Evolutionary conservation across 306 rosid genomes (phyloP).

Genomic region (Begonia loranthoides): DNA sequence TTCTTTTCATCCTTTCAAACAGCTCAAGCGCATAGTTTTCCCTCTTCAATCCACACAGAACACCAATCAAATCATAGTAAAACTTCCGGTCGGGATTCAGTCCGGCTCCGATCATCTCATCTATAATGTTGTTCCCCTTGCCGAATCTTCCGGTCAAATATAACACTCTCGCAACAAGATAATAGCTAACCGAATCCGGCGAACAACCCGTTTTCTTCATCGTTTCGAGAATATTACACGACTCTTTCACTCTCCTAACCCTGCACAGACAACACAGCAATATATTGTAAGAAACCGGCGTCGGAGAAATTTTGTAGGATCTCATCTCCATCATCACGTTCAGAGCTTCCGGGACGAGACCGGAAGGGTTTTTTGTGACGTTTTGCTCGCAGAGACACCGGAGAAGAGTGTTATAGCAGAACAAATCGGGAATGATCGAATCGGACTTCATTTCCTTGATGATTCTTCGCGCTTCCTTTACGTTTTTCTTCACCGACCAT

Average conservation of each 20-base stretch:
- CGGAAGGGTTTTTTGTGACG: constrained; percentile 55
- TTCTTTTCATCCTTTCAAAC: constrained; percentile 60
- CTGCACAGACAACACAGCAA: constrained; percentile 60
- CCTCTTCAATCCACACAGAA: constrained; percentile 67
- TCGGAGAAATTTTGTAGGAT: constrained; percentile 34
- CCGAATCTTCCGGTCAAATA: constrained; percentile 62
- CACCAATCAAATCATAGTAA: constrained; percentile 71
- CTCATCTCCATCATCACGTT: constrained; percentile 88
- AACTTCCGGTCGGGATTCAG: constrained; percentile 47
- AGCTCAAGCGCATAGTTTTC: constrained; percentile 58
- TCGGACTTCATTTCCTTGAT: constrained; percentile 61
- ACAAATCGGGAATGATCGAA: constrained; percentile 47
- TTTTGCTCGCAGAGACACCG: constrained; percentile 64
- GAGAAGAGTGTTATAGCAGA: constrained; percentile 61
- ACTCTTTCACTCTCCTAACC: constrained; percentile 68
- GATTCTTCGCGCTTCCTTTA: constrained; percentile 69
- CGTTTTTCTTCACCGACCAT: constrained; percentile 69
- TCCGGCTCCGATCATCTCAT: constrained; percentile 57
- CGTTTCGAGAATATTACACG: constrained; percentile 45
- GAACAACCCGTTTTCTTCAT: constrained; percentile 43
- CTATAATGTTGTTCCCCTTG: constrained; percentile 54
- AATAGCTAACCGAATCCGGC: constrained; percentile 65
- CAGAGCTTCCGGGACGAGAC: constrained; percentile 70
- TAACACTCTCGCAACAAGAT: constrained; percentile 51
- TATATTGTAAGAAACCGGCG: constrained; percentile 52